Evolutionary conservation across 164 flowering plant genomes (phyloP), one percentile per base, ranked within the genome.

Genomic region (Taxillus chinensis): DNA sequence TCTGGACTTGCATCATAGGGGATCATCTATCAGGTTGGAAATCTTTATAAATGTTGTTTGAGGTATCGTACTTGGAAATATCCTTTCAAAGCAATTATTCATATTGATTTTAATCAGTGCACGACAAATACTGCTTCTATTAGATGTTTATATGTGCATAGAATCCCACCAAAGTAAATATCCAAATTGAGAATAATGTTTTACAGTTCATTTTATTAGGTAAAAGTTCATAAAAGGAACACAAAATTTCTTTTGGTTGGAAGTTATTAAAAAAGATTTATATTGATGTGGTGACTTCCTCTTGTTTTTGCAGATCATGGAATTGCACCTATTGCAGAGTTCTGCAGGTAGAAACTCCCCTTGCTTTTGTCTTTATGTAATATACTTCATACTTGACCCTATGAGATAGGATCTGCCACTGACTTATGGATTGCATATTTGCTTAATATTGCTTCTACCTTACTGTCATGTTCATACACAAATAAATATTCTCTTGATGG

Each of bases 291-390:
- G 65, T 57, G 59, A 39, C 40, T 68, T 69, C 56, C 14, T 74
- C 56, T 71, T 66, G 42, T 27, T 52, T 71, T 73, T 74, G 75
- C 93, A 92, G 98, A 74, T 73, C 64, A 55, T 78, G 72, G 82
- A 86, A 90, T 12, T 93, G 98, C 83, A 58, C 86, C 62, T 86
- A 83, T 70, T 93, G 98, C 68, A 75, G 80, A 73, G 72, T 88
- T 64, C 69, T 85, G 66, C 98, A 92, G 98, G 98, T 92, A 85
- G 3, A 55, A 14, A 3, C 54, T 57, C 64, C 40, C 54, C 58
- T 49, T 63, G 41, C 50, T 46, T 39, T 41, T 53, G 40, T 57
- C 5, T 12, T 68, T 52, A 16, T 7, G 17, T 62, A 7, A 42
- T 15, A 41, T 58, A 8, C 9, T 16, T 16, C 8, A 41, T 58